Conservation (phyloP, 257 asterid genomes). For the Ehretia macrophylla region DNA sequence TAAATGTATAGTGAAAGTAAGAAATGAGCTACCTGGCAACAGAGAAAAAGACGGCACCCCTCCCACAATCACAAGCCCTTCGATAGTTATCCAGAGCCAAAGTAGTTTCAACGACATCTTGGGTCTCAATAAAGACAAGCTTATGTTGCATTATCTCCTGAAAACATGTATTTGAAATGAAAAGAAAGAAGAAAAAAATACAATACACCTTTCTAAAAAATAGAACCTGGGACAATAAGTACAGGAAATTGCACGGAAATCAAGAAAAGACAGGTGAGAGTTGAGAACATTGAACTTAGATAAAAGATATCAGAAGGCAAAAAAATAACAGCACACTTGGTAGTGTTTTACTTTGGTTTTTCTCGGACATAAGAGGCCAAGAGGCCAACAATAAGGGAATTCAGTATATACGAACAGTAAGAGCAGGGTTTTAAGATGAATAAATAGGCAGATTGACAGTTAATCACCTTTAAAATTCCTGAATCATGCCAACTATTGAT, state of each 20-base stretch:
- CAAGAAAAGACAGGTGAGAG: no score
- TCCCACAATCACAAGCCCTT: constrained; percentile 96
- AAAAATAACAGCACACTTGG: no score
- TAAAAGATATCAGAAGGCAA: no score
- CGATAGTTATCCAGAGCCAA: constrained; percentile 95
- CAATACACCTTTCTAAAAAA: neutral
- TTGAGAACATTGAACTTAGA: no score
- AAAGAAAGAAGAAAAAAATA: neutral
- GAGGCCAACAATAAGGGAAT: neutral
- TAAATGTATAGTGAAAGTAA: neutral
- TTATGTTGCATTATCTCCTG: constrained; percentile 99
- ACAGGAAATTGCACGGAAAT: neutral
- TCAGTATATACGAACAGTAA: neutral
- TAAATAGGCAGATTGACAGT: neutral
- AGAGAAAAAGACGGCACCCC: constrained; percentile 99
- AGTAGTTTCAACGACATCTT: constrained; percentile 98
- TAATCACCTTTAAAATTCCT: constrained; percentile 78
- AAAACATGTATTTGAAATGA: constrained; percentile 12
- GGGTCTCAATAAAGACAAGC: constrained; percentile 97
- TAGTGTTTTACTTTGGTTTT: no score
- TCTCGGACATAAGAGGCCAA: no score
- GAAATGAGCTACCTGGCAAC: constrained; percentile 73
- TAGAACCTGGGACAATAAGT: neutral
- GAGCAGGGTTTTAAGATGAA: neutral
- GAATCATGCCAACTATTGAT: constrained; percentile 98